Base-by-base conservation (phyloP, 768 basidiomycete species). In the Panellus pusillus region DNA sequence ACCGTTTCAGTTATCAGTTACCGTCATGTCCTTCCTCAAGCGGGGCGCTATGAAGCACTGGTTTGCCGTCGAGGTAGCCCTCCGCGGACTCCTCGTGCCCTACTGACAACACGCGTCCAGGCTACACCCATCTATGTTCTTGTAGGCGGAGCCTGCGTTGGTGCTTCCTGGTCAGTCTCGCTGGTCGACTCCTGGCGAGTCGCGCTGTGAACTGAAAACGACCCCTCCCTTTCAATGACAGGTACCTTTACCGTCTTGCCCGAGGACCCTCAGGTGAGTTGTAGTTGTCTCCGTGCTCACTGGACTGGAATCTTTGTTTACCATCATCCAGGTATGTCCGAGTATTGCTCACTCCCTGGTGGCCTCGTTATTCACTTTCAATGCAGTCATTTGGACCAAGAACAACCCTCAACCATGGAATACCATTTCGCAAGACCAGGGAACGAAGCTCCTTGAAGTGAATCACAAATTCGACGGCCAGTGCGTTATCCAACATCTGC, bases 401-500 rank as follows among this genome's bases (percentile, higher is more conserved):
- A 80, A 41, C 68, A 94, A 95, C 78, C 91, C 91, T 32, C 85
- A 84, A 18, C 93, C 93, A n/a, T 94, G 90, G 89, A 90, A 91
- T 72, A 78, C 81, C 52, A 79, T 93, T 66, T 78, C 89, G 67
- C 84, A 79, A 36, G 77, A 86, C 64, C 84, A 93, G 70, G 81
- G 81, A 60, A 89, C 80, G 48, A 93, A 93, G 72, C 40, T 93
- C 55, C 63, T 83, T 66, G 68, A 78, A 40, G 80, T 89, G 36
- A 83, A 86, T 73, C 84, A 87, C 66, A 86, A 82, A 62, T 91
- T 92, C 62, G 79, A 86, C 8, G 87, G 84, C 75, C 82, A 77
- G 91, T 87, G 43, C 50, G 83, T 68, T 19, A n/a, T 19, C 61
- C 18, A 48, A 48, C 63, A 20, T 50, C 28, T 52, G 45, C 1